Base-by-base conservation (phyloP, 2,329 filamentous ascomycete genomes). In the Mycocentrospora acerina region DNA sequence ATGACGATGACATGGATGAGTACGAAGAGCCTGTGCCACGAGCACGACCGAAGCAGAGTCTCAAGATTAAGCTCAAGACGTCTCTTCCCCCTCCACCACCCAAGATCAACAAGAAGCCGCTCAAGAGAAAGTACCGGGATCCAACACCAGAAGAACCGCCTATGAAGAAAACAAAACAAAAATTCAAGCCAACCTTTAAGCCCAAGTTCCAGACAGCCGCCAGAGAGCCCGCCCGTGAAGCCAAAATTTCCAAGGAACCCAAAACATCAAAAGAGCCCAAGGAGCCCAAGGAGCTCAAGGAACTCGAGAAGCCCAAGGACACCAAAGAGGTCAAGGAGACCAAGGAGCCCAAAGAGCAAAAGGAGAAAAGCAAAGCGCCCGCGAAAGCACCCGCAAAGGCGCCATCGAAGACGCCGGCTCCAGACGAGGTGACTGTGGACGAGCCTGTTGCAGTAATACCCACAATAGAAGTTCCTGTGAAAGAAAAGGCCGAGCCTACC, bases 21-120 rank as follows among this genome's bases (percentile, higher is more conserved):
- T 65, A 70, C 22, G 61, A 71, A 12, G 71, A 71, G 24, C 60
- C 57, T 32, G 55, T 44, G 16, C 55, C 56, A 7, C 49, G 53
- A 15, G 48, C 43, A 19, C 53, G 42, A 31, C 55, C 53, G 18
- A 64, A 58, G 37, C 58, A 54, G 12, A 62, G 39, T 19, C 42
- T 58, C 15, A 65, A 62, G 42, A 29, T 64, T 32, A 66, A 64
- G 18, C 45, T 64, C 13, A 65, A 61, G 37, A 40, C 50, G 22
- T 37, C 46, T n/a, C 36, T 34, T 30, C 33, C 36, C 16, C 27
- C 3, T 22, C 10, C 17, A 15, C 38, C 26, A 14, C 37, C 44
- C 4, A 55, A 57, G 28, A 47, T 59, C 13, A 44, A 37, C 22
- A 63, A 60, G 40, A 52, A 52, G 19, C 46, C 30, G 8, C 46